phyloP scores from a whole-genome alignment of 345 rosid genomes.

The Syzygium oleosum region DNA sequence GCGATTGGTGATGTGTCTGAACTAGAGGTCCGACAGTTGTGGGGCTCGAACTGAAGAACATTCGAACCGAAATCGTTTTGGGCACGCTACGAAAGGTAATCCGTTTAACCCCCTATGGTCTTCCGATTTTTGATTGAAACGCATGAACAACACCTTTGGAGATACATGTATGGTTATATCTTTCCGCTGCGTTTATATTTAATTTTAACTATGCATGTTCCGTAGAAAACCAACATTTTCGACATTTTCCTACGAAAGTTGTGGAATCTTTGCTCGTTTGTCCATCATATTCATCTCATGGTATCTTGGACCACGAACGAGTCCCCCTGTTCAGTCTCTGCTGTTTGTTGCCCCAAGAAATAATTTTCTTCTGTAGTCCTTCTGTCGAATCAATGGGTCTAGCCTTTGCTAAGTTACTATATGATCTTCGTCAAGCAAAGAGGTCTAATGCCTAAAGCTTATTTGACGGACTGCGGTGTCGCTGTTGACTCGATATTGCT shows the following conservation, averaged over 20 bases:
- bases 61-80: too few species aligned
- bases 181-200: too few species aligned
- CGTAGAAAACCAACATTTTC: too few species aligned
- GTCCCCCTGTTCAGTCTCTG: not conserved
- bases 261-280: not conserved
- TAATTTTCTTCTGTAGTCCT: not conserved
- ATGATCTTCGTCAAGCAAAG: not conserved
- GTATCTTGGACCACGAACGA: not conserved
- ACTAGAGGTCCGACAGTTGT: too few species aligned
- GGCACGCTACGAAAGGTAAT: too few species aligned
- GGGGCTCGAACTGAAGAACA: too few species aligned
- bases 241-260: not conserved
- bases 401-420: not conserved
- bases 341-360: not conserved
- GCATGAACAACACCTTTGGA: too few species aligned
- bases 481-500: not conserved
- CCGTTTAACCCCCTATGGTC: too few species aligned
- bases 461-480: not conserved
- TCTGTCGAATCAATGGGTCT: not conserved
- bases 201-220: too few species aligned
- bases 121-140: too few species aligned
- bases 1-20: too few species aligned
- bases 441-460: not conserved
- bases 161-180: too few species aligned
- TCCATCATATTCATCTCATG: not conserved